Base-by-base conservation (phyloP, 352 stramenopile genomes). In the Ochromonadaceae sp. region DNA sequence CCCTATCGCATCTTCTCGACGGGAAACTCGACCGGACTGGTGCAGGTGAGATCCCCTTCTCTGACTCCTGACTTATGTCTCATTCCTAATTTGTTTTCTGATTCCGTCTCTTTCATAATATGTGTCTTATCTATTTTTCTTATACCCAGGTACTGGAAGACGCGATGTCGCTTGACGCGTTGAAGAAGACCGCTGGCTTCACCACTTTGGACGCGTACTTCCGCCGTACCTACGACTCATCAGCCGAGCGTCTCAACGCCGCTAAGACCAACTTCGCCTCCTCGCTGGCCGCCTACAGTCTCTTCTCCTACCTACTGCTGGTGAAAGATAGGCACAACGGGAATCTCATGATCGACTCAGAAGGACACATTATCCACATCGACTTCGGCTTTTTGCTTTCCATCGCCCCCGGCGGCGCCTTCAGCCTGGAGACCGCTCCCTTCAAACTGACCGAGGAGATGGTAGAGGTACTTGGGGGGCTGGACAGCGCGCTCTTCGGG, bases 391-490 rank as follows among this genome's bases (percentile, higher is more conserved):
- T 99, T 73, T 77, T 98, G 40, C 86, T 99, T 58, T 92, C 91
- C 28, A 97, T 96, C 78, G 93, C 89, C 34, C 93, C 93, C 0
- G 95, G 93, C 66, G 91, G 95, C 62, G 96, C 94, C 76, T 97
- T 97, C 55, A 96, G 81, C 48, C 93, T 99, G 61, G 95, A 99
- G 76, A 94, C 88, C 38, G 92, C 92, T 47, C 93, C 95, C 28
- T 99, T 99, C 82, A 99, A 99, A 62, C 77, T 99, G 5, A 98
- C 93, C n/a, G 79, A 81, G 41, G 95, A 99, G 65, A 97, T 98
- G 80, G 88, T 98, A 12, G 87, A 97, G 59, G 90, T 95, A 4
- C 93, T 98, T 84, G 91, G 88, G 38, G 92, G 92, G 0, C 73
- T 79, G 28, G 80, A 90, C 35, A 36, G 57, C 30, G 25, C 48